A percentile compares a stretch with the other conserved stretches of the same genome.
These are phyloP conservation scores for Posidonia australis DNA, from an alignment of 106 monocot species.

Conservation along the genomic window DNA sequence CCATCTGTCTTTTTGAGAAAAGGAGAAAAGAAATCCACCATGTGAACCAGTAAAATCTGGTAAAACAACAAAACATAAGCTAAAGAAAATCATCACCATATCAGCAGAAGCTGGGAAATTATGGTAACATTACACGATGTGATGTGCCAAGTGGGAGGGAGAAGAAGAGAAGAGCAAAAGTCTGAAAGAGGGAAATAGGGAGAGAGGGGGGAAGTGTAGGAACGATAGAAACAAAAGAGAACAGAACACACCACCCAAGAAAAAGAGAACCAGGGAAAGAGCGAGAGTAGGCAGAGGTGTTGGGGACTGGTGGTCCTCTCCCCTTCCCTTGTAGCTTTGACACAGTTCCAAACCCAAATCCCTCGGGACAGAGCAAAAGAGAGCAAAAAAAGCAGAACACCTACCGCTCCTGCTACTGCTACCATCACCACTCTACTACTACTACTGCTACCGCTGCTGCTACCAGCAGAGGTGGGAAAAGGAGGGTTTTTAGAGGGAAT, in stretches of 20 bases:
- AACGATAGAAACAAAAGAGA: background rate
- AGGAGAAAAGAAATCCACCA: too few relatives aligned
- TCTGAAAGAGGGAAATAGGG: too few relatives aligned
- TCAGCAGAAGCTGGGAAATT: too few relatives aligned
- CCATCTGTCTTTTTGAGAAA: too few relatives aligned
- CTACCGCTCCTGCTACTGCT: background rate
- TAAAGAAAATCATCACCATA: too few relatives aligned
- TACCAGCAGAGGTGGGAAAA: background rate
- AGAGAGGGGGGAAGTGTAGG: background rate
- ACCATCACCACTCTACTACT: background rate
- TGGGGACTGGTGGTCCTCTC: constrained; percentile 2
- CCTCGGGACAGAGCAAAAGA: background rate
- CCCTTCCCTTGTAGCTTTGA: background rate
- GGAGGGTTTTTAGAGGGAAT: constrained; percentile 2
- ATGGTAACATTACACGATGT: too few relatives aligned
- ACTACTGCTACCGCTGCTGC: background rate
- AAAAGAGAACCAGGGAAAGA: background rate
- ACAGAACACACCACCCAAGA: constrained; percentile 3
- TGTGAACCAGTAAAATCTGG: too few relatives aligned
- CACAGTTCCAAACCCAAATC: constrained; percentile 1
- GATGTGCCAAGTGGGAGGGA: background rate
- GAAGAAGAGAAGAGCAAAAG: background rate
- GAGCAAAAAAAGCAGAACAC: background rate
- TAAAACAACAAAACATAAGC: too few relatives aligned
- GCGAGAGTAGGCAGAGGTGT: background rate